Base-by-base conservation (phyloP, 108 stramenopile species). In the Nitzschia palea region DNA sequence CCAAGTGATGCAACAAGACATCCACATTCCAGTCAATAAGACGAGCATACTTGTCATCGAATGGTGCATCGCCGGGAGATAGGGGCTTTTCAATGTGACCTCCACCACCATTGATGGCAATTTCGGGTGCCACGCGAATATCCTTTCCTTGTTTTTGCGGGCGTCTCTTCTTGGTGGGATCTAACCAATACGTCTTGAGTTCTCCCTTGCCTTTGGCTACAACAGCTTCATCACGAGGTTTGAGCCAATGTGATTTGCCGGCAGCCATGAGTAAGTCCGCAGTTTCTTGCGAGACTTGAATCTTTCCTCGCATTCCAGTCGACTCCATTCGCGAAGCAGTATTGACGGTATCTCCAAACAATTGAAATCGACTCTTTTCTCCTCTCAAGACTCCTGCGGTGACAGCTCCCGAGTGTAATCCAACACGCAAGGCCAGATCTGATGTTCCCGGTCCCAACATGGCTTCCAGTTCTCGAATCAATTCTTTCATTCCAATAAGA, bases 341-440 rank as follows among this genome's bases (percentile, higher is more conserved):
- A 48, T 87, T 87, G 62, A 87, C 81, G n/a, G 86, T 83, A 35
- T 87, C 86, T 10, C 86, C 86, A 55, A 87, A 87, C 17, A 87
- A 40, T 35, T 87, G 73, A 48, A 87, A 87, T 31, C 86, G 62
- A 35, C 79, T 45, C 47, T 82, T 87, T 34, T 80, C 57, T 15
- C 86, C 86, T 1, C 83, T 68, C 15, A 87, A 55, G 0, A 87
- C 79, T 29, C 86, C 86, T 12, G 86, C 83, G 14, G 79, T 84
- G 1, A 82, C 79, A 4, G 86, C 65, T 0, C 86, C 86, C 43
- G 65, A 68, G 53, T 87, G 81, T 14, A 87, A 55, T 9, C 86
- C 86, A 37, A 84, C 53, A 30, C 86, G 52, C 52, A 87, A 63
- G 4, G 52, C 68, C 32, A 87, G 47, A 30, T 75, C 55, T 14